Conservation (phyloP, 2,329 filamentous ascomycete genomes). For the Balansia obtecta region DNA sequence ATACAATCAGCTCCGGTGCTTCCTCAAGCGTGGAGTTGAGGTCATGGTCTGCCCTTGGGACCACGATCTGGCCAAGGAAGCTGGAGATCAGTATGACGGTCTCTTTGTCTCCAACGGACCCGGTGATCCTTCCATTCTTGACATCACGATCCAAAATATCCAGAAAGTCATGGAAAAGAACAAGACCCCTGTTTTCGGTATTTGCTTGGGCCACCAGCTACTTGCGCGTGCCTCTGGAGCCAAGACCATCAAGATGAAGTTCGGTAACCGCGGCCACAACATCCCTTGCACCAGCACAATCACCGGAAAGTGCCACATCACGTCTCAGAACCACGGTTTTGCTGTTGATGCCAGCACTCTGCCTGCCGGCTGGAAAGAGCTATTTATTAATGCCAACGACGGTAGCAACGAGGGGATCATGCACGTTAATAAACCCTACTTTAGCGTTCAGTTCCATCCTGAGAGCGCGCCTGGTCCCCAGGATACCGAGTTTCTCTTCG, state of each 20-base stretch:
- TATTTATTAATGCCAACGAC: conserved; percentile 97
- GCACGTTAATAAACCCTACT: conserved; percentile 74
- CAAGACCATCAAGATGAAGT: conserved; percentile 93
- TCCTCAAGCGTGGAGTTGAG: conserved; percentile 82
- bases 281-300: conserved; percentile 95
- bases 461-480: conserved; percentile 92
- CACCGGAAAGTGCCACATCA: conserved; percentile 95
- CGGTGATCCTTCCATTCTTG: conserved; percentile 82
- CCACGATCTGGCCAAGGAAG: conserved; percentile 71
- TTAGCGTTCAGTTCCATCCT: conserved; percentile 99
- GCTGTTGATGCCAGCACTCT: conserved; percentile 75
- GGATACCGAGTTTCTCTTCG: conserved; percentile 93
- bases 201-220: conserved; percentile 90
- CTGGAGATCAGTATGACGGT: conserved; percentile 80
- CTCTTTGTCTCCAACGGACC: conserved; percentile 97
- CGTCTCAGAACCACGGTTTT: conserved; percentile 95
- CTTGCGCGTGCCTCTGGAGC: conserved; percentile 82
- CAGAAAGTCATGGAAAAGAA: conserved; percentile 63
- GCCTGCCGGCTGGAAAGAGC: conserved; percentile 72
- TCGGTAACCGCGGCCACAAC: conserved; percentile 97
- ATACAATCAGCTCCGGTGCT: conserved; percentile 92
- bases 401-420: conserved; percentile 97
- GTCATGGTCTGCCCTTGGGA: conserved; percentile 94
- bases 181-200: conserved; percentile 83
- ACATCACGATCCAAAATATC: conserved; percentile 69